Percentiles rank a stretch among this genome's conserved stretches.
phyloP scores from a whole-genome alignment of 495 filamentous ascomycete genomes.

The Aspergillus mulundensis region DNA sequence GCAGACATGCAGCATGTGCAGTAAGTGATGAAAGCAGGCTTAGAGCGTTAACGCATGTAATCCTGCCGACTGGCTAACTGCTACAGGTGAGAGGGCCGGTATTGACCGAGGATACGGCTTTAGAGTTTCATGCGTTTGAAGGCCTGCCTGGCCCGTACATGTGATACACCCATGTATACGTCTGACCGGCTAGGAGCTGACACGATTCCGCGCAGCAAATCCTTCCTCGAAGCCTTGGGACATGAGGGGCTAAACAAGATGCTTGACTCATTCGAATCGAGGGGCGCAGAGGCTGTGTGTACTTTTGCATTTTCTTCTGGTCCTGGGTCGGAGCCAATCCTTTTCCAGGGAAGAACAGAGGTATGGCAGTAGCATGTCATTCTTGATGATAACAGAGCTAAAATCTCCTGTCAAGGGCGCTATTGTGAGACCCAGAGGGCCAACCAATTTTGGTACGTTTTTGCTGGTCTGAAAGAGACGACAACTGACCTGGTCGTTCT shows the following conservation, averaged over 20 bases:
- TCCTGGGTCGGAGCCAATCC: conserved; percentile 75
- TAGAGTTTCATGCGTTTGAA: conserved; percentile 85
- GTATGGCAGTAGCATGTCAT: conserved; percentile 21
- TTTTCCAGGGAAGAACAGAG: conserved; percentile 84
- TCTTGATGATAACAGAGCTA: conserved; percentile 3
- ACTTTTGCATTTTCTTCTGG: conserved; percentile 91
- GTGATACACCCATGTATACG: conserved; percentile 41
- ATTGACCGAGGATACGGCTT: conserved; percentile 90
- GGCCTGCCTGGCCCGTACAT: conserved; percentile 97
- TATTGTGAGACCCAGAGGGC: conserved; percentile 49
- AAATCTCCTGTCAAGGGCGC: conserved; percentile 32
- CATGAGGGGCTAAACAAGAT: conserved; percentile 86
- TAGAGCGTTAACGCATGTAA: too few relatives aligned
- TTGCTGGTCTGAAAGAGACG: background rate
- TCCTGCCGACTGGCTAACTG: too few relatives aligned
- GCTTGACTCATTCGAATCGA: conserved; percentile 83
- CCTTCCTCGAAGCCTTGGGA: conserved; percentile 80
- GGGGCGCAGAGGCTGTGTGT: conserved; percentile 87
- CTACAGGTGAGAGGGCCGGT: conserved; percentile 87
- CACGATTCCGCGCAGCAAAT: conserved; percentile 59
- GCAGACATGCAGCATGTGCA: conserved; percentile 58
- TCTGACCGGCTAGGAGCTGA: background rate
- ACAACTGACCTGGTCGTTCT: background rate
- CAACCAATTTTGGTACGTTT: conserved; percentile 75
- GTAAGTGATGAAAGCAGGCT: conserved; percentile 20